phyloP scores from a whole-genome alignment of 345 rosid species.

The Turnera subulata region DNA sequence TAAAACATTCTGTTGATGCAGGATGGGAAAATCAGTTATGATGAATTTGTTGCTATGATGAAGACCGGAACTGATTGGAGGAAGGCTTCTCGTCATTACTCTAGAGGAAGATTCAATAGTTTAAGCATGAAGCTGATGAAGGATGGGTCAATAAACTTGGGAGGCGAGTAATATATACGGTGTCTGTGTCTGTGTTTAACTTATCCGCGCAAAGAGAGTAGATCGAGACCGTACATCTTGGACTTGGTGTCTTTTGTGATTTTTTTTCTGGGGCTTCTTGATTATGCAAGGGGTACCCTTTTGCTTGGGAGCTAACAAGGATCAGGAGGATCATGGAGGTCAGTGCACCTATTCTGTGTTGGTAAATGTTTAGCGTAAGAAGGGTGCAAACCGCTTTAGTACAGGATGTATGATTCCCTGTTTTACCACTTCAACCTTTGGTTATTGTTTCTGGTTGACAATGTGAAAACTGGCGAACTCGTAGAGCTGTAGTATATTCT shows the following conservation, averaged over 20 bases:
- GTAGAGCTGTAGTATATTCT: conserved; percentile 28
- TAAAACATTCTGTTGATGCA: conserved; percentile 22
- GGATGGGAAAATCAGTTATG: conserved; percentile 98
- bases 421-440: conserved; percentile 16
- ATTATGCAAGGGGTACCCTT: conserved; percentile 14
- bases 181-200: conserved; percentile 8
- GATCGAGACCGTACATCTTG: conserved; percentile 22
- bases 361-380: conserved; percentile 28
- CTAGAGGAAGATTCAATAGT: conserved; percentile 98
- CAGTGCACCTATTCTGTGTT: conserved; percentile 8
- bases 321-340: conserved; percentile 11
- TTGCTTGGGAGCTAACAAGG: conserved; percentile 18
- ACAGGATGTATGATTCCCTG: conserved; percentile 18
- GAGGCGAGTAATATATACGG: conserved; percentile 42
- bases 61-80: conserved; percentile 99
- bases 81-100: conserved; percentile 99
- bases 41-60: conserved; percentile 99
- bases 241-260: conserved; percentile 29
- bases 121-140: conserved; percentile 95
- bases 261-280: conserved; percentile 22
- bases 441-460: conserved; percentile 25
- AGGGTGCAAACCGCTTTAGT: conserved; percentile 20
- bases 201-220: conserved; percentile 17
- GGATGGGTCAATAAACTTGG: conserved; percentile 92
- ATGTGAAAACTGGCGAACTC: conserved; percentile 17